phyloP scores from a whole-genome alignment of 1,284 basidiomycete genomes.

The Tylopilus sp. region DNA sequence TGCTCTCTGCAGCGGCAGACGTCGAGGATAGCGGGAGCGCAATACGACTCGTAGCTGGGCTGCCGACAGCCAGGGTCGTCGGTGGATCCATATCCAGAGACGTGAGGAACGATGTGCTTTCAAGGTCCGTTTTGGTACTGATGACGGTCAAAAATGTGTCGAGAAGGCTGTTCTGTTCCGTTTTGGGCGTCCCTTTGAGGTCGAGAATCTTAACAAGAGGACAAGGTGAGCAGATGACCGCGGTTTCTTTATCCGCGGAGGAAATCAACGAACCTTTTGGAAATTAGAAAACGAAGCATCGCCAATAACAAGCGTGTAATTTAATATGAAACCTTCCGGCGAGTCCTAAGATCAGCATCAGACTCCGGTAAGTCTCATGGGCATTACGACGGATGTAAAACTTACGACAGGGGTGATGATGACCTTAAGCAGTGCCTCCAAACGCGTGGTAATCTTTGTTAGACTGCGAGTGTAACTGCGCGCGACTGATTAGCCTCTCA shows the following conservation, averaged over 20 bases:
- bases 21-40: conserved; percentile 56
- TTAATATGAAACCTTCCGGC: conserved; percentile 93
- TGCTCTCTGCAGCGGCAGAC: conserved; percentile 54
- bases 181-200: conserved; percentile 91
- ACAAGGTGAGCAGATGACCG: conserved; percentile 14
- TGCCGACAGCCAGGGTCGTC: conserved; percentile 59
- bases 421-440: conserved; percentile 95
- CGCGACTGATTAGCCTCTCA: conserved; percentile 22
- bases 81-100: conserved; percentile 94
- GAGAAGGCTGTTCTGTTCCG: conserved; percentile 89
- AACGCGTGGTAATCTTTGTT: conserved; percentile 80
- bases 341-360: conserved; percentile 69
- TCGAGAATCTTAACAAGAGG: conserved; percentile 80
- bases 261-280: conserved; percentile 80
- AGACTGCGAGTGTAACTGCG: conserved; percentile 84
- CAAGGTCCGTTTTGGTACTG: conserved; percentile 87
- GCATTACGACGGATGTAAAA: conserved; percentile 20
- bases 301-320: conserved; percentile 92
- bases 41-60: conserved; percentile 69
- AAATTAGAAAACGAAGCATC: conserved; percentile 96
- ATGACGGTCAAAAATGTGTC: conserved; percentile 94
- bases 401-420: conserved; percentile 90
- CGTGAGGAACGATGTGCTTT: conserved; percentile 91
- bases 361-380: not conserved
- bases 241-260: conserved; percentile 8